Percentiles rank a stretch among this genome's conserved stretches.
Evolutionary conservation across 805 yeast genomes (phyloP).

Genomic region (Cyberlindnera petersonii): DNA sequence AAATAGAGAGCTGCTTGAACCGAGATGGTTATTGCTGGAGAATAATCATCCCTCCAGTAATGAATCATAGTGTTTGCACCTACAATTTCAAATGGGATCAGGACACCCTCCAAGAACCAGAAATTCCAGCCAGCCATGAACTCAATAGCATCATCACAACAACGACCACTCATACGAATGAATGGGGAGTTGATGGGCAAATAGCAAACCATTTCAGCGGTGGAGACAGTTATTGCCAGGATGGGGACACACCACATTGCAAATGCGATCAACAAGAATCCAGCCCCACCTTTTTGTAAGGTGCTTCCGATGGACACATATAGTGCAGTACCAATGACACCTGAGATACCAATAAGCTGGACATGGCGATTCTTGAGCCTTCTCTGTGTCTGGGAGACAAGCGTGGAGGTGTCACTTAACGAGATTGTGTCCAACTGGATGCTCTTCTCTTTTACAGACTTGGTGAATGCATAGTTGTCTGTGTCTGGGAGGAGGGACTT

Average conservation of each 20-base stretch:
- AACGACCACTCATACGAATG: conserved; percentile 67
- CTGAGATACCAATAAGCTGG: conserved; percentile 75
- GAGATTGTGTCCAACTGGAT: conserved; percentile 13
- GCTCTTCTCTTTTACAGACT: background rate
- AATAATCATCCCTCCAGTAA: conserved; percentile 74
- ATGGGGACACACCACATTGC: conserved; percentile 68
- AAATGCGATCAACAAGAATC: conserved; percentile 60
- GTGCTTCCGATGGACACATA: conserved; percentile 71
- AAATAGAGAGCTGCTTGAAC: conserved; percentile 64
- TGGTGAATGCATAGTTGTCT: conserved; percentile 1
- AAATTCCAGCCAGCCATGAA: conserved; percentile 78
- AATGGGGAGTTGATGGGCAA: conserved; percentile 77
- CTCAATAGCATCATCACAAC: conserved; percentile 72
- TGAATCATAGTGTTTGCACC: conserved; percentile 76
- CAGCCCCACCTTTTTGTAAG: conserved; percentile 66
- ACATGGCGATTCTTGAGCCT: conserved; percentile 65
- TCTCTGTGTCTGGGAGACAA: conserved; percentile 38
- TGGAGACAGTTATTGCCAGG: conserved; percentile 59
- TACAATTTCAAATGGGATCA: conserved; percentile 79
- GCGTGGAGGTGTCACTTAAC: conserved; percentile 22
- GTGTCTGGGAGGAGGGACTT: background rate
- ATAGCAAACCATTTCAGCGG: conserved; percentile 78
- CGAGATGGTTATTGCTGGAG: conserved; percentile 65
- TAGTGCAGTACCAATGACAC: conserved; percentile 77
- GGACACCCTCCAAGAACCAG: conserved; percentile 69